Evolutionary conservation across 1,284 basidiomycete species (phyloP), one percentile per base, ranked within the genome.

Genomic region (Cryptococcus sp.): DNA sequence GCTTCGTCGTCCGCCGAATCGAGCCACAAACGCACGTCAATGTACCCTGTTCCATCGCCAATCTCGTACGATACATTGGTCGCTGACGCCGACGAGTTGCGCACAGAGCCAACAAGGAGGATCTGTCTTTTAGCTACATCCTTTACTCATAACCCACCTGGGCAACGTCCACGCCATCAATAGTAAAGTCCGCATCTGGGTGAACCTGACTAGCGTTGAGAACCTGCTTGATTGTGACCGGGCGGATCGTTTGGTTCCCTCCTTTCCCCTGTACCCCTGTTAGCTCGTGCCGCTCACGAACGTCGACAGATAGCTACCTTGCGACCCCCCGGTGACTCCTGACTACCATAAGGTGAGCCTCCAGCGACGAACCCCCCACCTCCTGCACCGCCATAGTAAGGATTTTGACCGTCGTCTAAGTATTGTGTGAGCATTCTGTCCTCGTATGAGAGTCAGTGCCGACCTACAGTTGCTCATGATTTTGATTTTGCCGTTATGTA

Each of bases 21-120:
- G 8, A 88, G 81, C 95, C 95, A 99, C 66, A 89, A 86, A 39
- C 93, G 85, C 23, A 88, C 91, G 70, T 97, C 92, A 34, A 97
- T 86, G 58, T 83, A 82, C 3, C 91, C 95, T 1, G 91, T 92
- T 4, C 93, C 93, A 73, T 99, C 95, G 63, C 95, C 90, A 10
- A 99, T 79, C 62, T 81, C 79, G 75, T 92, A 94, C 22, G 86
- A 84, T 52, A 86, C 84, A 66, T 95, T 94, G 3, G 93, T 98
- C 1, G 89, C 83, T 62, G 91, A 87, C 17, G 80, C 79, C 55
- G 86, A 82, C 46, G 88, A 81, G 47, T 85, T 86, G 19, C 87
- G 81, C 8, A 97, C 86, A 66, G 89, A 85, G 1, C 86, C 95
- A n/a, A 98, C 89, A 52, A 95, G 73, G 15, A 81, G 79, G 50